Conservation (phyloP, 75 land plant species). For the Sequoia sempervirens region DNA sequence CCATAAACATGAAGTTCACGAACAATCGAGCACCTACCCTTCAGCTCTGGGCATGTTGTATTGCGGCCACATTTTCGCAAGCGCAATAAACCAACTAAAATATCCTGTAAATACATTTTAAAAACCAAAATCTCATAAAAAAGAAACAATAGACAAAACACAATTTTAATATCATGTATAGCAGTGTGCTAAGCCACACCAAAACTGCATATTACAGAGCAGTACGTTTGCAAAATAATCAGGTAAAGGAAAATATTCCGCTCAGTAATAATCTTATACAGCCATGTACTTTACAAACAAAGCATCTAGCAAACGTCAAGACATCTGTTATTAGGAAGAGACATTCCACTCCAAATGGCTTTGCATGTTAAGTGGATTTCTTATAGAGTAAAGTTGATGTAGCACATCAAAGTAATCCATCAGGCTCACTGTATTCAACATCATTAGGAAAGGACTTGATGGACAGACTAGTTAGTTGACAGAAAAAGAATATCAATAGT, state of each 20-base stretch:
- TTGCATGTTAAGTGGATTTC: neutral
- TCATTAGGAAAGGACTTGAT: neutral
- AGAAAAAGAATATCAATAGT: neutral
- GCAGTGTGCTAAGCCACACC: neutral
- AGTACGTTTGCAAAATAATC: neutral
- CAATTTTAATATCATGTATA: neutral
- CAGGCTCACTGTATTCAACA: neutral
- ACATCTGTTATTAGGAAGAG: neutral
- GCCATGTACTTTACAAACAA: neutral
- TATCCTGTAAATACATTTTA: constrained; percentile 54
- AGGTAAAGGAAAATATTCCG: neutral
- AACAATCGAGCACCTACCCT: constrained; percentile 92
- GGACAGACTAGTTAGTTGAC: neutral
- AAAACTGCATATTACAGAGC: neutral
- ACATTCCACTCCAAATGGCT: neutral
- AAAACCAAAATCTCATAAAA: constrained; percentile 5
- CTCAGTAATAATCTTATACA: neutral
- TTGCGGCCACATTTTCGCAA: constrained; percentile 89
- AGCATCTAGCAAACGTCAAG: neutral
- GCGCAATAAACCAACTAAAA: constrained; percentile 89
- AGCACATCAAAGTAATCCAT: neutral
- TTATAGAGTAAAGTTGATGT: neutral
- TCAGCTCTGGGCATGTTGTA: constrained; percentile 84
- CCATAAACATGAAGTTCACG: constrained; percentile 99
- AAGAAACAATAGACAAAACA: constrained; percentile 1